Evolutionary conservation across 139 green algal species (phyloP).

Genomic region (Chlorella sp.): DNA sequence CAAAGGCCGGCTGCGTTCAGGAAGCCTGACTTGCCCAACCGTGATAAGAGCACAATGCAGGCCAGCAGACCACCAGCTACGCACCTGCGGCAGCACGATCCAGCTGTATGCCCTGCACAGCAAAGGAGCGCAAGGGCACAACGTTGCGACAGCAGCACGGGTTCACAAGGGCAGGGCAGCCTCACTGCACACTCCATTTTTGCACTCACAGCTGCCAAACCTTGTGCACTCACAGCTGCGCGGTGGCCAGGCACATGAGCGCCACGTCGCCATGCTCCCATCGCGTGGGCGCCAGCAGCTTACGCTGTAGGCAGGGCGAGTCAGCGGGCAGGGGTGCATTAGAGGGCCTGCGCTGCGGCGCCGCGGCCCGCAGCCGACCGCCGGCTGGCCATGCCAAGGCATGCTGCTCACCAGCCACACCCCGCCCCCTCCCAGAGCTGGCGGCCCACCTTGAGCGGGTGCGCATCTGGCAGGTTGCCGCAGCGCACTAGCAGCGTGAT

Average conservation of each 20-base stretch:
- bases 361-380: too few relatives aligned
- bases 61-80: background rate
- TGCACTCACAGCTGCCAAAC: too few relatives aligned
- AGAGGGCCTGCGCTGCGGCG: too few relatives aligned
- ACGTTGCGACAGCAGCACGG: too few relatives aligned
- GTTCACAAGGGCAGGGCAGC: too few relatives aligned
- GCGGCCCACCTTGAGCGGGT: constrained; percentile 4
- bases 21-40: too few relatives aligned
- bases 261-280: constrained; percentile 82
- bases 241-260: constrained; percentile 77
- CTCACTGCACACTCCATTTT: too few relatives aligned
- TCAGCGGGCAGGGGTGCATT: background rate
- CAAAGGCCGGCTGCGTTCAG: background rate
- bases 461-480: constrained; percentile 75
- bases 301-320: constrained; percentile 39
- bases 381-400: too few relatives aligned
- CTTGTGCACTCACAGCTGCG: constrained; percentile 63
- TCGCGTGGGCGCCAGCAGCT: constrained; percentile 66
- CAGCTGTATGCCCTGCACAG: constrained; percentile 61
- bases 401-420: too few relatives aligned
- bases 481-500: constrained; percentile 86
- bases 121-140: too few relatives aligned
- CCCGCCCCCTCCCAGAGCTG: background rate
- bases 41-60: too few relatives aligned
- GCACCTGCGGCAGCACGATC: constrained; percentile 74